Evolutionary conservation across 2,329 filamentous ascomycete species (phyloP).

Genomic region (Alternaria burnsii): DNA sequence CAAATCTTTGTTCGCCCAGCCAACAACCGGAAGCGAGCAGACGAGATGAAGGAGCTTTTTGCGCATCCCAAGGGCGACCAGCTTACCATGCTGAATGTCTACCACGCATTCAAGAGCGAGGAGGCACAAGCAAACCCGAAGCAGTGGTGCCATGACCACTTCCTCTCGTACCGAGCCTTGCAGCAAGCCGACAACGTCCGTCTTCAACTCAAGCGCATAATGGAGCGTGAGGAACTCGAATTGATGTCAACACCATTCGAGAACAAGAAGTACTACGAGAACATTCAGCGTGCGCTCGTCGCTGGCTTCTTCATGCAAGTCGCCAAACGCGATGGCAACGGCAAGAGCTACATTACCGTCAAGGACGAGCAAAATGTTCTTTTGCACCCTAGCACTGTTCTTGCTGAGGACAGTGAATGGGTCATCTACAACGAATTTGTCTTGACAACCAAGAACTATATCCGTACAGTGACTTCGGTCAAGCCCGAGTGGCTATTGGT

Average conservation of each 20-base stretch:
- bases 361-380: conserved; percentile 96
- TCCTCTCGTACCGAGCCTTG: conserved; percentile 86
- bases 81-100: conserved; percentile 94
- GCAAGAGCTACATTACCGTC: conserved; percentile 92
- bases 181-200: conserved; percentile 95
- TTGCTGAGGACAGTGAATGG: conserved; percentile 92
- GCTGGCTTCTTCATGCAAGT: conserved; percentile 99
- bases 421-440: conserved; percentile 99
- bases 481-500: conserved; percentile 94
- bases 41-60: conserved; percentile 97
- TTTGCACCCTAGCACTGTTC: conserved; percentile 90
- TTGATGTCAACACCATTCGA: conserved; percentile 89
- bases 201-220: conserved; percentile 89
- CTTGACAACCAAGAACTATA: conserved; percentile 97
- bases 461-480: conserved; percentile 90
- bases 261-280: conserved; percentile 97
- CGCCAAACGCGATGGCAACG: conserved; percentile 86
- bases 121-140: conserved; percentile 76
- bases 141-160: conserved; percentile 97
- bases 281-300: conserved; percentile 91
- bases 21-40: conserved; percentile 84
- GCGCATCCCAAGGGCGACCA: conserved; percentile 94
- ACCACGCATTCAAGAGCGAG: conserved; percentile 91
- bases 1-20: conserved; percentile 92
- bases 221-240: conserved; percentile 90